Conservation (phyloP, 2,329 filamentous ascomycete species). For the Venturiaceae sp. region DNA sequence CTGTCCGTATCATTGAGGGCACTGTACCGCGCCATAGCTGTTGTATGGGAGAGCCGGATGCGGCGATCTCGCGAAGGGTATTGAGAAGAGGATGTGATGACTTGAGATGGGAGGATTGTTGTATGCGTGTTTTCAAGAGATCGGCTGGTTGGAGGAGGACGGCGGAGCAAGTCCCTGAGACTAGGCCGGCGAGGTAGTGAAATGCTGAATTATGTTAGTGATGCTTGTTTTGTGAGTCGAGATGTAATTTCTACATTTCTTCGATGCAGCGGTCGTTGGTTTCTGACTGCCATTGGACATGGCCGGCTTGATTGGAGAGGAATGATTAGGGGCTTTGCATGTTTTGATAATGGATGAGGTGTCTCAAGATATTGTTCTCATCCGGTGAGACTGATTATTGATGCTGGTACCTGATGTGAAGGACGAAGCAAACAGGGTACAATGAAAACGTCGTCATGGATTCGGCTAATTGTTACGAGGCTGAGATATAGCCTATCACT, state of each 20-base stretch:
- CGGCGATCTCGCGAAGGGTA: conserved; percentile 61
- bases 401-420: background rate
- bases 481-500: background rate
- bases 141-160: conserved; percentile 91
- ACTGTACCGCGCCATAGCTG: conserved; percentile 87
- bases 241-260: background rate
- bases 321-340: background rate
- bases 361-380: background rate
- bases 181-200: conserved; percentile 82
- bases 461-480: background rate
- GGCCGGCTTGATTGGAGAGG: background rate
- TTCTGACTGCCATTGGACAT: conserved; percentile 1
- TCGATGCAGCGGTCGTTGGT: background rate
- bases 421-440: background rate
- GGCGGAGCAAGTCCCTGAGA: conserved; percentile 78
- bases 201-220: conserved; percentile 45
- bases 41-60: conserved; percentile 55
- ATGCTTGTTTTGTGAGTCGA: background rate
- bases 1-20: conserved; percentile 86
- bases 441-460: background rate
- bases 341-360: background rate
- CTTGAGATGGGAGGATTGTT: conserved; percentile 67
- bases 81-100: conserved; percentile 43
- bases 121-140: conserved; percentile 90
- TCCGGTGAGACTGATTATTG: background rate